These are phyloP conservation scores for Sistotremastrum suecicum DNA, from an alignment of 768 basidiomycete genomes.

Conservation along the genomic window DNA sequence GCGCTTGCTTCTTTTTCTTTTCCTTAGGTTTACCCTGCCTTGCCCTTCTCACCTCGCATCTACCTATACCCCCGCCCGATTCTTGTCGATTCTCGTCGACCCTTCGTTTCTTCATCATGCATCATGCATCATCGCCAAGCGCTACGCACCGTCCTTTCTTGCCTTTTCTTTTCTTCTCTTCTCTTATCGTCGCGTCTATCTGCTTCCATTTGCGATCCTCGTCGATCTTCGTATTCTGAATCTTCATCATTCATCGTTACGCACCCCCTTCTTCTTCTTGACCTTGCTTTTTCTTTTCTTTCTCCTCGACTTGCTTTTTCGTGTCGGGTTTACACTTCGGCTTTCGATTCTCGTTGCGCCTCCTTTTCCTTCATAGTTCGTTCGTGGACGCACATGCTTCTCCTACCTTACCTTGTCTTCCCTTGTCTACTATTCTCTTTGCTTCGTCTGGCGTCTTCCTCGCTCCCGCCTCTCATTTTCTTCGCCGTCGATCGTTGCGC, in stretches of 20 bases:
- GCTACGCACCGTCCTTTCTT: no score
- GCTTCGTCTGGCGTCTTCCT: conserved; percentile 1
- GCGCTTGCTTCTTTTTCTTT: no score
- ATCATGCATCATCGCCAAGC: no score
- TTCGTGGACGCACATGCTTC: conserved; percentile 5
- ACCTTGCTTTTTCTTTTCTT: conserved; percentile 12
- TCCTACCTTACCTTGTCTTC: conserved; percentile 2
- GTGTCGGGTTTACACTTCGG: conserved; percentile 3
- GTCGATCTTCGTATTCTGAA: not conserved
- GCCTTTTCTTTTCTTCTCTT: no score
- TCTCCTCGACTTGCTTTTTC: conserved; percentile 1
- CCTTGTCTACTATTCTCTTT: not conserved
- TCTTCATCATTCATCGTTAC: conserved; percentile 13
- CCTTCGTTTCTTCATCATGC: no score
- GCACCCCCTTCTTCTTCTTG: conserved; percentile 11
- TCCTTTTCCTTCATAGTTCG: not conserved
- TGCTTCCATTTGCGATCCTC: not conserved
- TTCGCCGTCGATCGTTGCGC: no score
- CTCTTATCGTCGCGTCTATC: not conserved
- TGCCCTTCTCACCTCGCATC: no score
- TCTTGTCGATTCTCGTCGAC: no score
- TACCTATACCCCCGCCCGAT: no score
- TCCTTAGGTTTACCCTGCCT: no score
- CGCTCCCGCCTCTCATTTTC: conserved; percentile 9
- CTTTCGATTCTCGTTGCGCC: not conserved